Evolutionary conservation across 1,284 basidiomycete genomes (phyloP).

Genomic region (Amylostereum areolatum): DNA sequence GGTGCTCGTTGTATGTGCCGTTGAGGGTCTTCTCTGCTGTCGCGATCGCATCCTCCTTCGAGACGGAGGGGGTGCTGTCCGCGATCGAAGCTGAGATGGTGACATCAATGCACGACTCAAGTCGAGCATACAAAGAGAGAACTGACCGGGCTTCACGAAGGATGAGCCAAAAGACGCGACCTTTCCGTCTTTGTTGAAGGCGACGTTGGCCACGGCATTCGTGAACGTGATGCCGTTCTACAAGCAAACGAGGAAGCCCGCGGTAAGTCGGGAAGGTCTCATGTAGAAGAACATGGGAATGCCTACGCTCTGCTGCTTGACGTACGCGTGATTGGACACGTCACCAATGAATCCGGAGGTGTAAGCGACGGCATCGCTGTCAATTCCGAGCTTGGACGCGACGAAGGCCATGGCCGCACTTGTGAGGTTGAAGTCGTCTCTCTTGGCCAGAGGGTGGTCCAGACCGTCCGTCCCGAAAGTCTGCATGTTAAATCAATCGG

Average conservation of each 20-base stretch:
- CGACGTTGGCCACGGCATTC: slow-evolving; percentile 37
- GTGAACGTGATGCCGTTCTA: slow-evolving; percentile 35
- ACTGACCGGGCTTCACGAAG: no score
- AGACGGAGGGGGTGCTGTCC: slow-evolving; percentile 31
- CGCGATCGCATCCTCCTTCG: slow-evolving; percentile 30
- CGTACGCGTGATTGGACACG: slow-evolving; percentile 29
- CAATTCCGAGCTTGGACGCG: slow-evolving; percentile 20
- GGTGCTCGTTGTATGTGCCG: slow-evolving; percentile 35
- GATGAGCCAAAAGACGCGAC: no score
- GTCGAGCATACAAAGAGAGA: no score
- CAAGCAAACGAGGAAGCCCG: neutral
- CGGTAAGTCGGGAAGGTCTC: neutral
- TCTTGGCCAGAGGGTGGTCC: slow-evolving; percentile 26
- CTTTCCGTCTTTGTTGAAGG: no score
- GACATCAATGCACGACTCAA: no score
- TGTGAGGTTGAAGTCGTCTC: slow-evolving; percentile 20
- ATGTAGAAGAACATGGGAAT: neutral
- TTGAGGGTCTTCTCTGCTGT: slow-evolving; percentile 33
- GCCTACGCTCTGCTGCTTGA: slow-evolving; percentile 32
- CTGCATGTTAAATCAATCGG: slow-evolving; percentile 15
- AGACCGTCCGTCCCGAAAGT: slow-evolving; percentile 34
- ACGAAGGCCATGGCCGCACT: slow-evolving; percentile 25
- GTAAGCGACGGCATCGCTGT: slow-evolving; percentile 17
- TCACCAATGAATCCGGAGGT: slow-evolving; percentile 23
- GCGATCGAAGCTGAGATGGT: no score